Conservation (phyloP, 208 protist species). For the Acanthamoeba healyi region DNA sequence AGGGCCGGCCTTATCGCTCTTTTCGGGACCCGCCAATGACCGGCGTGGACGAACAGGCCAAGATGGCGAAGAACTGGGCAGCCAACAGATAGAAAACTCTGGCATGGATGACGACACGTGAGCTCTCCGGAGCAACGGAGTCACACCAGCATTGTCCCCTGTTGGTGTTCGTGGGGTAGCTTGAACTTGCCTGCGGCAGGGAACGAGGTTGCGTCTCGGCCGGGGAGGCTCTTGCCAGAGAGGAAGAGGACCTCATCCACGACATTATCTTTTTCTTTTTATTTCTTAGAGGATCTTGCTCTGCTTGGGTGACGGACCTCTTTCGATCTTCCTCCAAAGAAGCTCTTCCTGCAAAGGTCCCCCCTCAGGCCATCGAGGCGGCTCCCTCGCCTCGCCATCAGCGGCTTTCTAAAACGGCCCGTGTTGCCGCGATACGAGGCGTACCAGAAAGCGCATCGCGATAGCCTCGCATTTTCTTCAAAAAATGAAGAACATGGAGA, state of each 20-base stretch:
- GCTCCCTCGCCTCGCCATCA: too few relatives aligned
- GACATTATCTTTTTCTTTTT: neutral
- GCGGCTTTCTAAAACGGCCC: too few relatives aligned
- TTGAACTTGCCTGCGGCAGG: too few relatives aligned
- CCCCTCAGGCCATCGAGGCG: too few relatives aligned
- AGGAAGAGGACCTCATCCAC: neutral
- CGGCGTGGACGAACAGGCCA: neutral
- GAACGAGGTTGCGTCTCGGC: too few relatives aligned
- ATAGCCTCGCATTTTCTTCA: neutral
- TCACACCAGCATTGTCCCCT: too few relatives aligned
- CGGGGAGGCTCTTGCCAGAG: too few relatives aligned
- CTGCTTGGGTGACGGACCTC: neutral
- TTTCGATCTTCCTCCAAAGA: neutral
- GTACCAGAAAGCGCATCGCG: neutral
- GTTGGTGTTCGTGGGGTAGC: too few relatives aligned
- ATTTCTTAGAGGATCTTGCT: conserved; percentile 34
- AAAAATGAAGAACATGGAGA: conserved; percentile 50
- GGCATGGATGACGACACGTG: neutral
- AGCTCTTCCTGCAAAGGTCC: neutral
- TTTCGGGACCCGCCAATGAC: neutral
- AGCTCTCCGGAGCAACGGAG: neutral
- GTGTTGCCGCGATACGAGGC: too few relatives aligned
- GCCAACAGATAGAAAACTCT: neutral
- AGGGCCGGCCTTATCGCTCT: too few relatives aligned
- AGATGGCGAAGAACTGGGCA: neutral